phyloP scores from a whole-genome alignment of 192 early-diverging fungal genomes.

The Funneliformis geosporum region DNA sequence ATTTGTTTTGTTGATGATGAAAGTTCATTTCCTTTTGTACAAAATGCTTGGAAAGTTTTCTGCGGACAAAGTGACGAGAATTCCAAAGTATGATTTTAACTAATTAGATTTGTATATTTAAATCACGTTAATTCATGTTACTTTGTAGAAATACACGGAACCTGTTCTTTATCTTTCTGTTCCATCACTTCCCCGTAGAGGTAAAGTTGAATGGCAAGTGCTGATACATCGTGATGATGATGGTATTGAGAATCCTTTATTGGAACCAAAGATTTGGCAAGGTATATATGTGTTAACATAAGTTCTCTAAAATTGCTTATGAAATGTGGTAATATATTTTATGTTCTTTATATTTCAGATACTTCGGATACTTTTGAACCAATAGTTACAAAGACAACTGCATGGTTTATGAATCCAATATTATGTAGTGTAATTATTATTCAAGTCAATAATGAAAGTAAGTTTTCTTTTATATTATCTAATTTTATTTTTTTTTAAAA shows the following conservation, averaged over 20 bases:
- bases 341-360: neutral
- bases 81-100: neutral
- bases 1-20: conserved; percentile 60
- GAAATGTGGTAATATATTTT: too few species aligned
- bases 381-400: neutral
- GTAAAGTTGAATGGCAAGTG: conserved; percentile 70
- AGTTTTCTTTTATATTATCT: neutral
- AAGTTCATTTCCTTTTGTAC: conserved; percentile 36
- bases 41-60: conserved; percentile 41
- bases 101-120: neutral
- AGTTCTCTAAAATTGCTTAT: neutral
- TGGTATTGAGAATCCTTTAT: neutral
- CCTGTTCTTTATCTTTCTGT: conserved; percentile 60
- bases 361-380: neutral
- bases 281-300: neutral
- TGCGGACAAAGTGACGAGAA: neutral
- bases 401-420: conserved; percentile 4
- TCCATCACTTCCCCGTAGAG: conserved; percentile 60
- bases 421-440: neutral
- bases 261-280: neutral
- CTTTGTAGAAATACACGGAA: conserved; percentile 10
- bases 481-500: neutral
- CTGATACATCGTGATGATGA: conserved; percentile 41
- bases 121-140: neutral
- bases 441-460: neutral